These are phyloP conservation scores for Irpex sp. DNA, from an alignment of 1,284 basidiomycete genomes.

Conservation along the genomic window DNA sequence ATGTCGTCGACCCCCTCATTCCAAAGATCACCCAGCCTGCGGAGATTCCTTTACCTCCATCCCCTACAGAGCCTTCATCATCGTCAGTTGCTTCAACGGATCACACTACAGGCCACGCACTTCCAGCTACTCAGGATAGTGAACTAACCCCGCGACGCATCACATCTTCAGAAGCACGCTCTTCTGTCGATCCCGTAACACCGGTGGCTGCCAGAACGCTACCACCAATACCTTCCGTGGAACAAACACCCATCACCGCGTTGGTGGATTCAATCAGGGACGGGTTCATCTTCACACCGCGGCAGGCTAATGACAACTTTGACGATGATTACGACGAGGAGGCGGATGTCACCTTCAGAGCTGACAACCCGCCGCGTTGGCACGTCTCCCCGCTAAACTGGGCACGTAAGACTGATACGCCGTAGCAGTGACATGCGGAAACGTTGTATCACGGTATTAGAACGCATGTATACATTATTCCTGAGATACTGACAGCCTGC, in stretches of 20 bases:
- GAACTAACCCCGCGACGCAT: no score
- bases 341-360: not conserved
- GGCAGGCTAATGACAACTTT: not conserved
- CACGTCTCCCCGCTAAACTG: not conserved
- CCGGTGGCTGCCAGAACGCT: conserved; percentile 1
- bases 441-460: not conserved
- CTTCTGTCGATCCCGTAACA: conserved; percentile 9
- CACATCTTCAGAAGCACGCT: not conserved
- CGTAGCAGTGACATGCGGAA: not conserved
- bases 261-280: conserved; percentile 65
- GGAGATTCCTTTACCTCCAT: conserved; percentile 2
- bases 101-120: no score
- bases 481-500: not conserved
- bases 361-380: not conserved
- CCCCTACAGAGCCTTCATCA: not conserved
- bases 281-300: conserved; percentile 56
- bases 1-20: conserved; percentile 10
- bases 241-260: conserved; percentile 63
- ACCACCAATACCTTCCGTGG: conserved; percentile 10
- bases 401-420: not conserved
- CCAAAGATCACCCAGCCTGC: conserved; percentile 12
- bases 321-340: conserved; percentile 9
- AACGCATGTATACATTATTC: not conserved
- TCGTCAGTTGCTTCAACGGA: not conserved
- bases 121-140: no score